phyloP scores from a whole-genome alignment of 495 filamentous ascomycete species.

The Tuber aestivum region DNA sequence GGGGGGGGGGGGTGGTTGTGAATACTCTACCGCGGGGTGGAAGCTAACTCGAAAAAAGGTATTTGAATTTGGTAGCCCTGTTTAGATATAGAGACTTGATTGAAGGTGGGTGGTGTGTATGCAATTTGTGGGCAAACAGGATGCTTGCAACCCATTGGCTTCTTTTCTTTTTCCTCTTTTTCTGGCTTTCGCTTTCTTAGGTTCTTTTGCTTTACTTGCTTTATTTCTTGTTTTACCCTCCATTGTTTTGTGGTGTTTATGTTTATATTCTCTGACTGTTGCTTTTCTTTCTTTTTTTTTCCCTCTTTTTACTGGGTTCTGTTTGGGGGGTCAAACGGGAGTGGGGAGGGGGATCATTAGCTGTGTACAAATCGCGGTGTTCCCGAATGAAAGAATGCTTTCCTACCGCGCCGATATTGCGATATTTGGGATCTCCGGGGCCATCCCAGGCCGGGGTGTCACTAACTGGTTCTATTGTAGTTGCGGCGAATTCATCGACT shows the following conservation, averaged over 20 bases:
- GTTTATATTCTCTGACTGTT: background rate
- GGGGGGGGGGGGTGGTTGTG: background rate
- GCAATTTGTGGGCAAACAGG: background rate
- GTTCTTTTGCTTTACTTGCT: background rate
- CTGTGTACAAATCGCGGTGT: background rate
- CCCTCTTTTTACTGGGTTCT: background rate
- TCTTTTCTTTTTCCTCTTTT: background rate
- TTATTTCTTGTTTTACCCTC: background rate
- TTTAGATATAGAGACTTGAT: background rate
- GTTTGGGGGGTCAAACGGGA: background rate
- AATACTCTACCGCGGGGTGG: background rate
- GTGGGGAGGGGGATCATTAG: background rate
- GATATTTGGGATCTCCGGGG: background rate
- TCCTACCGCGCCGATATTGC: background rate
- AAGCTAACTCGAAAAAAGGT: background rate
- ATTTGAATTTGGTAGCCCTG: background rate
- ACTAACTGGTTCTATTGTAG: background rate
- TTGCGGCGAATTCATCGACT: background rate
- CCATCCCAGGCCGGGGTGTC: background rate
- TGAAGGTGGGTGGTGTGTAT: background rate
- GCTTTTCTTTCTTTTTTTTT: background rate
- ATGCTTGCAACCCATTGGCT: background rate
- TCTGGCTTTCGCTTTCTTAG: background rate
- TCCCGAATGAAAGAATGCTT: background rate
- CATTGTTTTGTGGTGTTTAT: background rate